Evolutionary conservation across 768 basidiomycete species (phyloP).

Genomic region (Lentinula raphanica): DNA sequence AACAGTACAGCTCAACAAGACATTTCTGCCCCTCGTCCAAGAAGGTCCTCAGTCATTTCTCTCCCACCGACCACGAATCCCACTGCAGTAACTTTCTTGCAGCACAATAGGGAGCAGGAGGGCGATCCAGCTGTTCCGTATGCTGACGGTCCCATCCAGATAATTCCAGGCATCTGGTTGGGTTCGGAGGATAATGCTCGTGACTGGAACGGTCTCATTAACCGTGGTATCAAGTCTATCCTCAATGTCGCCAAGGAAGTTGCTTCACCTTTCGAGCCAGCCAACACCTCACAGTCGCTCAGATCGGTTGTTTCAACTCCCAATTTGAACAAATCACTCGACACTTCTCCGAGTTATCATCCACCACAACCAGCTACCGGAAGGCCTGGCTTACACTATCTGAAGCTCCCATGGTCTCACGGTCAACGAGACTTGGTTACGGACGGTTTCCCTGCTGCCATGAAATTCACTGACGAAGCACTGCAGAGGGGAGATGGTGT

Average conservation of each 20-base stretch:
- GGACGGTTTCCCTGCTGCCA: slow-evolving; percentile 72
- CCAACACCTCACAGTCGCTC: slow-evolving; percentile 37
- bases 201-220: slow-evolving; percentile 67
- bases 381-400: slow-evolving; percentile 78
- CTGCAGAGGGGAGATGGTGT: slow-evolving; percentile 73
- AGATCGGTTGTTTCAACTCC: slow-evolving; percentile 68
- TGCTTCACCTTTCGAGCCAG: slow-evolving; percentile 57
- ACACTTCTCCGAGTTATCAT: slow-evolving; percentile 50
- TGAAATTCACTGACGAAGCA: slow-evolving; percentile 77
- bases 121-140: slow-evolving; percentile 65
- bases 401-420: slow-evolving; percentile 89
- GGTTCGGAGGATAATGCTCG: slow-evolving; percentile 90
- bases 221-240: slow-evolving; percentile 71
- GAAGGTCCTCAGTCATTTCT: slow-evolving; percentile 70
- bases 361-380: slow-evolving; percentile 64
- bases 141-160: slow-evolving; percentile 72
- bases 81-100: slow-evolving; percentile 44
- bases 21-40: slow-evolving; percentile 31
- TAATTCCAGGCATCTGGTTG: slow-evolving; percentile 84
- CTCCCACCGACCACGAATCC: slow-evolving; percentile 51
- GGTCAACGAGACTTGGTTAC: slow-evolving; percentile 86
- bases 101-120: slow-evolving; percentile 65
- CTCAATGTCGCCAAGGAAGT: slow-evolving; percentile 96
- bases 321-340: slow-evolving; percentile 39
- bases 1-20: slow-evolving; percentile 27